A percentile compares a stretch with the other conserved stretches of the same genome.
Evolutionary conservation across 345 rosid genomes (phyloP).

Genomic region (Salix brachista): DNA sequence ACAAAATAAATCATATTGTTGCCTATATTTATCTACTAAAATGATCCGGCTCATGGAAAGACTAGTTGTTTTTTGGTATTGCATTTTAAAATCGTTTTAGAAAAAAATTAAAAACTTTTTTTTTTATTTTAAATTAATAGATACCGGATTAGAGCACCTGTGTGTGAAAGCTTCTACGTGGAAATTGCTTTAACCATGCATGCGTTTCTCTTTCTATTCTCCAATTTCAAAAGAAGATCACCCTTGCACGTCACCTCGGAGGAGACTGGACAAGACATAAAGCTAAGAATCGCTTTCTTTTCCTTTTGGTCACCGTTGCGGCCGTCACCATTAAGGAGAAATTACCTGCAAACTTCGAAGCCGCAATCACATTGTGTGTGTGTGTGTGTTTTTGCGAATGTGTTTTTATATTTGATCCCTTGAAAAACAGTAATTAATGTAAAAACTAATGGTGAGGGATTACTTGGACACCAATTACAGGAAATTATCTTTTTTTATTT

Average conservation of each 20-base stretch:
- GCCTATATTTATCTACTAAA: background rate
- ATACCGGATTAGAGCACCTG: background rate
- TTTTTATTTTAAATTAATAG: background rate
- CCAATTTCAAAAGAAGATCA: background rate
- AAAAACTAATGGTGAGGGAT: no score
- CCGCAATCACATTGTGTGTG: background rate
- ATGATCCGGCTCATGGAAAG: background rate
- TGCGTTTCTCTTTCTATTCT: background rate
- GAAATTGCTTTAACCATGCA: slow-evolving; percentile 11
- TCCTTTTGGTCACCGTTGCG: background rate
- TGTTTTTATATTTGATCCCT: background rate
- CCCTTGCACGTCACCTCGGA: background rate
- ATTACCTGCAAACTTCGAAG: background rate
- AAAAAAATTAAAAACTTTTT: no score
- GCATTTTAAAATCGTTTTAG: no score
- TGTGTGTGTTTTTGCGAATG: no score
- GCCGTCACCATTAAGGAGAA: background rate
- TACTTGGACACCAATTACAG: background rate
- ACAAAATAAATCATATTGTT: background rate
- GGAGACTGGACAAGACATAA: background rate
- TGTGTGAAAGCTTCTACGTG: background rate
- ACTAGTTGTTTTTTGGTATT: background rate
- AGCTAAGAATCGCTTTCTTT: background rate
- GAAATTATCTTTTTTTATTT: background rate
- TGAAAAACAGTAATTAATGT: background rate